phyloP scores from a whole-genome alignment of 2,329 filamentous ascomycete species.

The Venturia nashicola region DNA sequence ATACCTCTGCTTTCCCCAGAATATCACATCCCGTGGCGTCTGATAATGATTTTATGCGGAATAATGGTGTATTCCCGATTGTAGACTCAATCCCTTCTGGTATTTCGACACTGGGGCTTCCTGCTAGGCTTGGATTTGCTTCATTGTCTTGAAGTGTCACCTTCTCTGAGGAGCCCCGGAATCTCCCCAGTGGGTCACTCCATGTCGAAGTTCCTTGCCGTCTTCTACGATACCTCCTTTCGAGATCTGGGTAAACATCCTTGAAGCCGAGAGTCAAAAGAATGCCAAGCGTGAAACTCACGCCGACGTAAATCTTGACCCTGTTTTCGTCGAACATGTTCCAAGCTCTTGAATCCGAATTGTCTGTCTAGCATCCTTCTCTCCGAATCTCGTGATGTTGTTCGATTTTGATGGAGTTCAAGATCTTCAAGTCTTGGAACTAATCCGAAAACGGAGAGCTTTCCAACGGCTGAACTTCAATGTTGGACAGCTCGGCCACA shows the following conservation, averaged over 20 bases:
- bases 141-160: conserved; percentile 7
- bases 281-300: conserved; percentile 68
- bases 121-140: background rate
- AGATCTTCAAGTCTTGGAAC: background rate
- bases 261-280: conserved; percentile 66
- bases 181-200: background rate
- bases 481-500: conserved; percentile 8
- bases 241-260: conserved; percentile 65
- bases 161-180: background rate
- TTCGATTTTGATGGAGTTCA: background rate
- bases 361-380: background rate
- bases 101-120: background rate
- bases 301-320: conserved; percentile 46
- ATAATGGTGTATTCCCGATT: conserved; percentile 86
- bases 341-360: background rate
- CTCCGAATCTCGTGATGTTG: background rate
- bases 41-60: conserved; percentile 75
- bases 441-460: background rate
- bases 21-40: conserved; percentile 81
- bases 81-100: conserved; percentile 76
- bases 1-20: conserved; percentile 75
- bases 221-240: conserved; percentile 44
- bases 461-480: background rate
- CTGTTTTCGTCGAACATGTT: conserved; percentile 22
- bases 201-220: conserved; percentile 13